Percentiles rank a stretch among this genome's conserved stretches.
phyloP scores from a whole-genome alignment of 2,329 filamentous ascomycete genomes.

The Tolypocladium paradoxum region DNA sequence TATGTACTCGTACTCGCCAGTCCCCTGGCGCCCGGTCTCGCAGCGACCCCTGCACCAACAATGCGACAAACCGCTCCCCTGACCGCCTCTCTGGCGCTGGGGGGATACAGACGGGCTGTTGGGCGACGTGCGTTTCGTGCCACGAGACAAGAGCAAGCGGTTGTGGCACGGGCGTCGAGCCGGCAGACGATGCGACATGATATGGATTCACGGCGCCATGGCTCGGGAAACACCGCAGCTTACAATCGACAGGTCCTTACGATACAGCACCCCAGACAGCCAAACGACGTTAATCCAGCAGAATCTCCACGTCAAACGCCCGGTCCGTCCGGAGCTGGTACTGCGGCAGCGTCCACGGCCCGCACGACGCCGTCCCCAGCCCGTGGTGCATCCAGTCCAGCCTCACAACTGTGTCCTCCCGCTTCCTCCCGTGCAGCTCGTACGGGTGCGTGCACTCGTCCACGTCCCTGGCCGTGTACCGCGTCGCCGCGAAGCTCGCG shows the following conservation, averaged over 20 bases:
- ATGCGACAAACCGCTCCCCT: neutral
- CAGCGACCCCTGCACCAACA: neutral
- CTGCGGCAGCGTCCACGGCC: slow-evolving; percentile 40
- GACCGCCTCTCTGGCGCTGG: neutral
- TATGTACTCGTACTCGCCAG: no score
- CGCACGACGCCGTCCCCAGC: slow-evolving; percentile 51
- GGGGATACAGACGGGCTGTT: neutral
- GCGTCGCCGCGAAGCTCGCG: slow-evolving; percentile 44
- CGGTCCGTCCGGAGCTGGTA: slow-evolving; percentile 31
- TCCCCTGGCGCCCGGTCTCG: neutral
- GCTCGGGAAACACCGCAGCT: no score
- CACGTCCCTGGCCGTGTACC: slow-evolving; percentile 43
- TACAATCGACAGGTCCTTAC: no score
- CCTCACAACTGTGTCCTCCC: slow-evolving; percentile 42
- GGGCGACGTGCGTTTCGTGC: neutral
- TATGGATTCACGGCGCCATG: no score
- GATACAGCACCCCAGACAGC: no score
- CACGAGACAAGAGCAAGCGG: neutral
- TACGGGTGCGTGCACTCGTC: slow-evolving; percentile 47
- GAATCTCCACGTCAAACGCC: slow-evolving; percentile 32
- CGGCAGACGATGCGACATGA: no score
- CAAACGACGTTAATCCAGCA: slow-evolving; percentile 25
- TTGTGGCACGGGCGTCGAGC: neutral
- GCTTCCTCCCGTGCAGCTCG: slow-evolving; percentile 39
- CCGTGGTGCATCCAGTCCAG: slow-evolving; percentile 54